Base-by-base conservation (phyloP, 2,329 filamentous ascomycete species). In the Dactylellina leptospora region DNA sequence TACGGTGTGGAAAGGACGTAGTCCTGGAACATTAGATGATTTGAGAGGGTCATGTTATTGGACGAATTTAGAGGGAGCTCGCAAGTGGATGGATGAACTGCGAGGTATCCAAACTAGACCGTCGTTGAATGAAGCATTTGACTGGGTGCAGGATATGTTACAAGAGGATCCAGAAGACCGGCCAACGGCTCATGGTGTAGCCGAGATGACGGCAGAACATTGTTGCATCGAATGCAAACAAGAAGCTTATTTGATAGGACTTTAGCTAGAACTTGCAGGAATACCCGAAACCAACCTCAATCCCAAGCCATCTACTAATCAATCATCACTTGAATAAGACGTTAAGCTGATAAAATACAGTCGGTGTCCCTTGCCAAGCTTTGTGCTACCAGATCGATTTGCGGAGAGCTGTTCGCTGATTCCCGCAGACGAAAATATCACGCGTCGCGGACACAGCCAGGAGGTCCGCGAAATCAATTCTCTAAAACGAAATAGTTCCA, bases 11-110 rank as follows among this genome's bases (percentile, higher is more conserved):
- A 58, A 58, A 51, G 61, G 61, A 2, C 47, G 18, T 72, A 75
- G 25, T 42, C 73, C 6, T 64, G 74, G 10, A 74, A 75, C 59
- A 40, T 53, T 27, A 73, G 66, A 11, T 38, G 73, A 18, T 74
- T 9, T 73, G 71, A 54, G 56, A 54, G 23, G 30, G 38, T 6
- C 36, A 6, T 55, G 51, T 23, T 55, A 28, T 27, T 55, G 33
- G 28, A 30, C n/a, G 6, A 23, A 38, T 5, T 23, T 36, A 13
- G 23, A 60, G n/a, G 33, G 28, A 13, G 45, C 40, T 4, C n/a
- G 5, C 16, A 1, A 40, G 4, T 60, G 56, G 44, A 16, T 50
- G 11, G 27, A 25, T 2, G 28, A 50, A 33, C 44, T 60, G 20
- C 25, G 28, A 18, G 16, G 33, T 9, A 40, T 51, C 28, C 27